phyloP scores from a whole-genome alignment of 2,329 filamentous ascomycete genomes.

The Xylaria sp. region DNA sequence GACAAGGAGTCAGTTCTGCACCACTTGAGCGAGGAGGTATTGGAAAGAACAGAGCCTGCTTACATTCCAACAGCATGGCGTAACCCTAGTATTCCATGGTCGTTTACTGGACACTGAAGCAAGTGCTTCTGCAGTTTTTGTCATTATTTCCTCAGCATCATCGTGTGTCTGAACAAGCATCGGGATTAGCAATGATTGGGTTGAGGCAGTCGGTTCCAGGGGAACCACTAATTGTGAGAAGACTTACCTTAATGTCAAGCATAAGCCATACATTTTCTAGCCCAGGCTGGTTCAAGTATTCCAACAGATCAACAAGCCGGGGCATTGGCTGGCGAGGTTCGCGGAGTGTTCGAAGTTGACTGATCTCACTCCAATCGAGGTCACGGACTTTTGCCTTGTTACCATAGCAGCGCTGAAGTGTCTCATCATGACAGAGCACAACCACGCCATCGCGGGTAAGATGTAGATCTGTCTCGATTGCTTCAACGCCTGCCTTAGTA shows the following conservation, averaged over 20 bases:
- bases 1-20: conserved; percentile 7
- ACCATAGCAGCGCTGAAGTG: conserved; percentile 84
- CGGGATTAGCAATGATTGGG: neutral
- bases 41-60: conserved; percentile 34
- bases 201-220: neutral
- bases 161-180: conserved; percentile 69
- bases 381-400: conserved; percentile 77
- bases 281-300: conserved; percentile 73
- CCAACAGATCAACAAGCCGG: conserved; percentile 77
- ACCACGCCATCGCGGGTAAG: conserved; percentile 84
- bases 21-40: neutral
- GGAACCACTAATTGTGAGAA: neutral
- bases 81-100: conserved; percentile 78
- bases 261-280: conserved; percentile 80
- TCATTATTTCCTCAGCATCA: conserved; percentile 75
- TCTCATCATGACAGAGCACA: conserved; percentile 84
- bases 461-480: conserved; percentile 89
- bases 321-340: conserved; percentile 79
- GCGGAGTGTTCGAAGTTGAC: conserved; percentile 64
- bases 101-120: conserved; percentile 59
- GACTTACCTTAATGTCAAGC: conserved; percentile 83
- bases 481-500: conserved; percentile 75
- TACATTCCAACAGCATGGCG: conserved; percentile 87
- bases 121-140: conserved; percentile 73
- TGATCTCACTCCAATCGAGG: conserved; percentile 75